These are phyloP conservation scores for Acephala macrosclerotiorum DNA, from an alignment of 2,329 filamentous ascomycete genomes.

Conservation along the genomic window DNA sequence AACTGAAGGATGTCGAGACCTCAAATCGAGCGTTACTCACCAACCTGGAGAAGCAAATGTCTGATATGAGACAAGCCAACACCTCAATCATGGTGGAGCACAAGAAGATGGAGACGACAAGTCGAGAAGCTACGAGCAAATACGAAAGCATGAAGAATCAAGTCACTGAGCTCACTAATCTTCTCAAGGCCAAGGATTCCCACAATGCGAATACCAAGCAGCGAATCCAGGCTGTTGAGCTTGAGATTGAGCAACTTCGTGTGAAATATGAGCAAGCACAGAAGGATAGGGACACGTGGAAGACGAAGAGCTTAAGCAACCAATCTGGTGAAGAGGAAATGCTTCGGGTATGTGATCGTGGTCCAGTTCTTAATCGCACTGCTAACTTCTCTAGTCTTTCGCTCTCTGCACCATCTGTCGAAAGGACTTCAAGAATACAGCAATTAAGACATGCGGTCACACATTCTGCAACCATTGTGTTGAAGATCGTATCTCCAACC, in stretches of 20 bases:
- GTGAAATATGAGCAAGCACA: slow-evolving; percentile 78
- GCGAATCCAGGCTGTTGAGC: slow-evolving; percentile 68
- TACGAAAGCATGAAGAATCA: slow-evolving; percentile 79
- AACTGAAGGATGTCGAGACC: slow-evolving; percentile 89
- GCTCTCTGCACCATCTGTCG: slow-evolving; percentile 93
- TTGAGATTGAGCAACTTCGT: slow-evolving; percentile 82
- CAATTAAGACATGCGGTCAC: slow-evolving; percentile 92
- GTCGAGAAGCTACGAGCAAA: slow-evolving; percentile 72
- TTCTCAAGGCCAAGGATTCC: slow-evolving; percentile 79
- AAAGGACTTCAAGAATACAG: slow-evolving; percentile 91
- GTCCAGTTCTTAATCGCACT: slow-evolving; percentile 12
- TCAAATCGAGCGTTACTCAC: slow-evolving; percentile 77
- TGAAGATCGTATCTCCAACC: slow-evolving; percentile 85
- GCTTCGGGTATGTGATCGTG: slow-evolving; percentile 74
- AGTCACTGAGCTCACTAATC: slow-evolving; percentile 75
- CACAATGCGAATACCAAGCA: slow-evolving; percentile 59
- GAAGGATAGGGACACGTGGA: slow-evolving; percentile 87
- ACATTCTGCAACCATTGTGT: slow-evolving; percentile 93
- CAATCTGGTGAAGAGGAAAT: slow-evolving; percentile 84
- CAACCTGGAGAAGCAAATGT: slow-evolving; percentile 90
- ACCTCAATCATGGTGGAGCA: slow-evolving; percentile 74
- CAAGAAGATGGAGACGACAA: slow-evolving; percentile 76
- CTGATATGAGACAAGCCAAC: slow-evolving; percentile 82
- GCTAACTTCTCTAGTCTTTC: slow-evolving; percentile 64
- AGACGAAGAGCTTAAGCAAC: slow-evolving; percentile 81